phyloP scores from a whole-genome alignment of 441 rosid genomes.

The Populus tomentosa region DNA sequence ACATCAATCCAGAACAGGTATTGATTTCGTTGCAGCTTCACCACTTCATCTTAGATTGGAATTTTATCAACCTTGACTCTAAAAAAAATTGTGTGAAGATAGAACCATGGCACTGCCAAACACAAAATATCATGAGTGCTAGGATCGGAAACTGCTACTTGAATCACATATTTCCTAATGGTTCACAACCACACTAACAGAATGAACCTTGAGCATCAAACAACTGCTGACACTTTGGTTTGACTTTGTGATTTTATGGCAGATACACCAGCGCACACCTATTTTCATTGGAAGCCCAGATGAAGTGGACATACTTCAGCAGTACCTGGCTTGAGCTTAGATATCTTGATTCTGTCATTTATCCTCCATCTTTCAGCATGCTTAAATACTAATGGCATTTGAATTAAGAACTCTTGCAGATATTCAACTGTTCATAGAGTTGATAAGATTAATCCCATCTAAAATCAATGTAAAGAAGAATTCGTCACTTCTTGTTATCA shows the following conservation, averaged over 20 bases:
- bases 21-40: too few species aligned
- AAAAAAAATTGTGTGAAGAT: too few species aligned
- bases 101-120: not conserved
- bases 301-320: conserved; percentile 33
- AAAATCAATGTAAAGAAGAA: not conserved
- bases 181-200: not conserved
- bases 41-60: not conserved
- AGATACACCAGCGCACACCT: conserved; percentile 37
- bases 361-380: not conserved
- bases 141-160: not conserved
- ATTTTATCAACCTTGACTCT: not conserved
- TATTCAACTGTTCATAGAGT: not conserved
- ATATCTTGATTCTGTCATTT: not conserved
- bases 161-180: not conserved
- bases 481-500: not conserved
- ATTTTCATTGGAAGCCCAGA: conserved; percentile 35
- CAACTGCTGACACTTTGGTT: not conserved
- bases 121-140: not conserved
- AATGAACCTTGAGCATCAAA: not conserved
- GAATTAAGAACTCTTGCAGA: not conserved
- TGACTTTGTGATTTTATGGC: not conserved
- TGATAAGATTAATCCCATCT: not conserved
- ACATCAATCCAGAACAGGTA: conserved; percentile 30
- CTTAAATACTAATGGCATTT: not conserved
- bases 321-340: conserved; percentile 25